A percentile compares a stretch with the other conserved stretches of the same genome.
These are phyloP conservation scores for Amaranthus hypochondriacus DNA, from an alignment of 148 eudicot species.

Conservation along the genomic window DNA sequence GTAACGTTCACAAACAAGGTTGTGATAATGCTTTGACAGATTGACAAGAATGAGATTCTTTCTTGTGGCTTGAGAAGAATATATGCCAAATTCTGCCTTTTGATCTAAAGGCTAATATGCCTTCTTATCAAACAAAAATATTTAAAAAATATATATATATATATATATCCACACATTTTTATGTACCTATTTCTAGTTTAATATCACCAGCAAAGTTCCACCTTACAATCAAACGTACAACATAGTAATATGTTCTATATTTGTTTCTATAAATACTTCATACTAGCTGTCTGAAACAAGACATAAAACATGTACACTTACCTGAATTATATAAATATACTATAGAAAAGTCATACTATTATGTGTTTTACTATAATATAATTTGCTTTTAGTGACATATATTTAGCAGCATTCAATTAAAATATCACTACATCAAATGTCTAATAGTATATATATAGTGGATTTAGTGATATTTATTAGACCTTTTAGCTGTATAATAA, in stretches of 20 bases:
- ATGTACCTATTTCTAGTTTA: background rate
- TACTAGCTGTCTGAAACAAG: background rate
- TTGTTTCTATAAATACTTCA: background rate
- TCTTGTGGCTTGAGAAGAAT: conserved; percentile 36
- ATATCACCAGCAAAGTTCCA: background rate
- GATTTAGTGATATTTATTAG: too few relatives aligned
- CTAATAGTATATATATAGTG: too few relatives aligned
- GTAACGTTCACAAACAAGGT: conserved; percentile 26
- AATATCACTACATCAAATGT: too few relatives aligned
- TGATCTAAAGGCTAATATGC: conserved; percentile 7
- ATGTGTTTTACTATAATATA: too few relatives aligned
- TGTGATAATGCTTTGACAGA: conserved; percentile 29
- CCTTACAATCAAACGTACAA: background rate
- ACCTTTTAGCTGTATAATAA: too few relatives aligned
- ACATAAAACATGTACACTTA: background rate
- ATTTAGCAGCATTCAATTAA: too few relatives aligned
- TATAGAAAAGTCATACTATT: too few relatives aligned
- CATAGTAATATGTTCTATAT: too few relatives aligned
- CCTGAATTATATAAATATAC: too few relatives aligned
- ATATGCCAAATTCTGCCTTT: conserved; percentile 18
- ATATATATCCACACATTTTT: conserved; percentile 11
- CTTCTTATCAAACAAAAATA: conserved; percentile 5
- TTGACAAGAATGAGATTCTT: conserved; percentile 48
- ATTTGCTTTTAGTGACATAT: too few relatives aligned
- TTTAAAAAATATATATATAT: background rate